phyloP scores from a whole-genome alignment of 768 basidiomycete genomes.

The Boletus bicolor region DNA sequence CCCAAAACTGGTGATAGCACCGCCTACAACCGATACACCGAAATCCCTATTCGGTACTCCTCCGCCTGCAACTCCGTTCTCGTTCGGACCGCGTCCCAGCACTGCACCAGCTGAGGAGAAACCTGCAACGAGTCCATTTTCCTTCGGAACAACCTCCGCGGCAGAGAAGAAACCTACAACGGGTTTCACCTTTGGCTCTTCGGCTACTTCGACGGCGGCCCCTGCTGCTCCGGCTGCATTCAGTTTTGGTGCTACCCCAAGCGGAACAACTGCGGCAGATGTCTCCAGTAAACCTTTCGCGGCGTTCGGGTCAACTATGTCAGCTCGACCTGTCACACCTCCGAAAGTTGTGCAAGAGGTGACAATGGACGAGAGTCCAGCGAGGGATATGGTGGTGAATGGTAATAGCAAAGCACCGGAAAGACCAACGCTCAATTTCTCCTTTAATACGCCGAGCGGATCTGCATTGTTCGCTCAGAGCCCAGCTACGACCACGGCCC shows the following conservation, averaged over 20 bases:
- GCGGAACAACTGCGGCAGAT: conserved; percentile 36
- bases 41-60: conserved; percentile 42
- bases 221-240: conserved; percentile 36
- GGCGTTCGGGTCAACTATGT: conserved; percentile 44
- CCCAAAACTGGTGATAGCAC: conserved; percentile 3
- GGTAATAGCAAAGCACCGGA: conserved; percentile 35
- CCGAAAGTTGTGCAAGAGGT: conserved; percentile 66
- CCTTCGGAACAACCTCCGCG: conserved; percentile 34
- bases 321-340: conserved; percentile 57
- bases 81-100: conserved; percentile 38
- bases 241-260: conserved; percentile 45
- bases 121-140: conserved; percentile 16
- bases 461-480: conserved; percentile 36
- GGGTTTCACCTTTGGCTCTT: conserved; percentile 43
- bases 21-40: conserved; percentile 32
- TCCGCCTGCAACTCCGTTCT: conserved; percentile 34
- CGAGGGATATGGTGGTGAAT: conserved; percentile 53
- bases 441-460: conserved; percentile 42
- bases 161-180: conserved; percentile 36
- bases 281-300: conserved; percentile 50
- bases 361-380: conserved; percentile 81
- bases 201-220: conserved; percentile 34
- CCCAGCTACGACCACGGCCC: conserved; percentile 30
- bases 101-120: conserved; percentile 26
- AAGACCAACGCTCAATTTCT: conserved; percentile 45